A percentile compares a stretch with the other conserved stretches of the same genome.
Evolutionary conservation across 345 rosid genomes (phyloP).

Genomic region (Euphorbia pulcherrima): DNA sequence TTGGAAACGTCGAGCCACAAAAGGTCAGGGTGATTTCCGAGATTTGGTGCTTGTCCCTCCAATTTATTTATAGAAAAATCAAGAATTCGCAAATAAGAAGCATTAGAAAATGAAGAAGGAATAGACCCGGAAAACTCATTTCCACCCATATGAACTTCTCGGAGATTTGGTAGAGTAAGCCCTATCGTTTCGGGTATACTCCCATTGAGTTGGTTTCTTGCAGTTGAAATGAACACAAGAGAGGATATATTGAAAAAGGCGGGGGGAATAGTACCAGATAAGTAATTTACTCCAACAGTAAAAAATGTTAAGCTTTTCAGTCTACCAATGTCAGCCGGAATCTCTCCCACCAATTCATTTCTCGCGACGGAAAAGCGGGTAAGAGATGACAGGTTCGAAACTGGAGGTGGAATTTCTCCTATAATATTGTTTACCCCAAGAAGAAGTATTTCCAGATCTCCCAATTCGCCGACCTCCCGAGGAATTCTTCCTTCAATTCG

Average conservation of each 20-base stretch:
- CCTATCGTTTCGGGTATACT: conserved; percentile 14
- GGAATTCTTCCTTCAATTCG: conserved; percentile 18
- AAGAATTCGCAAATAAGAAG: not conserved
- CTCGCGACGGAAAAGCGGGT: not conserved
- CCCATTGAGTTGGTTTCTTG: conserved; percentile 8
- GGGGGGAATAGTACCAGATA: conserved; percentile 22
- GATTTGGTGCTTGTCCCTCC: not conserved
- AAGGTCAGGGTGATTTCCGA: conserved; percentile 8
- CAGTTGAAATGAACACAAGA: not conserved
- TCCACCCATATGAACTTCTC: not conserved
- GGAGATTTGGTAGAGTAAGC: conserved; percentile 4
- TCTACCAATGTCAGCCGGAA: conserved; percentile 17
- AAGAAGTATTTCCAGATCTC: conserved; percentile 9
- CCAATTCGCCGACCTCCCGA: conserved; percentile 11
- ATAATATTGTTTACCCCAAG: conserved; percentile 15
- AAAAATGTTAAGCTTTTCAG: not conserved
- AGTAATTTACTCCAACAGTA: not conserved
- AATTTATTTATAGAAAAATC: not conserved
- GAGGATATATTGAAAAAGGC: conserved; percentile 24
- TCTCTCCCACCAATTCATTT: conserved; percentile 5
- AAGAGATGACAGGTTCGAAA: conserved; percentile 11
- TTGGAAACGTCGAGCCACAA: not conserved
- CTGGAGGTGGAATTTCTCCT: conserved; percentile 18
- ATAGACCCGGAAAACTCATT: conserved; percentile 27
- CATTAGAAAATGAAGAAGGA: not conserved